phyloP scores from a whole-genome alignment of 2,329 filamentous ascomycete genomes.

The Diaporthe velutina region DNA sequence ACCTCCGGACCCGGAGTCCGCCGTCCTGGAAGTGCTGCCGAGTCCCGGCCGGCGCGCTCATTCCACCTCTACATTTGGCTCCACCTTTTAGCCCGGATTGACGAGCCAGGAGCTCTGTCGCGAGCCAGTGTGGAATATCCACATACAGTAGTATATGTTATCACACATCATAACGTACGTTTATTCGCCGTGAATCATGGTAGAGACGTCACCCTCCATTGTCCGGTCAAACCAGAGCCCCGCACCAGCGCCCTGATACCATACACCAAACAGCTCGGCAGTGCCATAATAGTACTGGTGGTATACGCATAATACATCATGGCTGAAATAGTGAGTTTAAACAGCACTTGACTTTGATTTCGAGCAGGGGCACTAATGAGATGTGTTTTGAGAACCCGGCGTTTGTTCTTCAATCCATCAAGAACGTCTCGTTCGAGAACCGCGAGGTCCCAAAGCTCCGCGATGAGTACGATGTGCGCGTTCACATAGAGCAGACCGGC shows the following conservation, averaged over 20 bases:
- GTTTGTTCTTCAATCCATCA: constrained; percentile 60
- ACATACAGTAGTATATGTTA: background rate
- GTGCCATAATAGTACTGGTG: constrained; percentile 35
- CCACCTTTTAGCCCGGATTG: background rate
- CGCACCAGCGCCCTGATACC: constrained; percentile 33
- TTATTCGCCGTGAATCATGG: background rate
- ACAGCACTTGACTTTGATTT: background rate
- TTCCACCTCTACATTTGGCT: background rate
- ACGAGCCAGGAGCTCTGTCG: background rate
- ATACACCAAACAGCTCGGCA: constrained; percentile 35
- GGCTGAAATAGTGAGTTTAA: constrained; percentile 36
- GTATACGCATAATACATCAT: constrained; percentile 43
- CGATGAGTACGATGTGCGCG: constrained; percentile 56
- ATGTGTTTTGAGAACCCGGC: constrained; percentile 56
- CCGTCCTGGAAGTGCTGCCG: background rate
- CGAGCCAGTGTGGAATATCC: background rate
- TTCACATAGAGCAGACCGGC: constrained; percentile 60
- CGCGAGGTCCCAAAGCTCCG: constrained; percentile 54
- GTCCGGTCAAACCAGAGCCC: background rate
- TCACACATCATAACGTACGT: background rate
- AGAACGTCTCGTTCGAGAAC: constrained; percentile 59
- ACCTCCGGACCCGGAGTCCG: background rate
- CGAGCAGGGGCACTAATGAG: background rate
- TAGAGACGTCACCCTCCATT: background rate
- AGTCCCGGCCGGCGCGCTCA: background rate